These are phyloP conservation scores for Lactarius quietus DNA, from an alignment of 768 basidiomycete genomes.

Conservation along the genomic window DNA sequence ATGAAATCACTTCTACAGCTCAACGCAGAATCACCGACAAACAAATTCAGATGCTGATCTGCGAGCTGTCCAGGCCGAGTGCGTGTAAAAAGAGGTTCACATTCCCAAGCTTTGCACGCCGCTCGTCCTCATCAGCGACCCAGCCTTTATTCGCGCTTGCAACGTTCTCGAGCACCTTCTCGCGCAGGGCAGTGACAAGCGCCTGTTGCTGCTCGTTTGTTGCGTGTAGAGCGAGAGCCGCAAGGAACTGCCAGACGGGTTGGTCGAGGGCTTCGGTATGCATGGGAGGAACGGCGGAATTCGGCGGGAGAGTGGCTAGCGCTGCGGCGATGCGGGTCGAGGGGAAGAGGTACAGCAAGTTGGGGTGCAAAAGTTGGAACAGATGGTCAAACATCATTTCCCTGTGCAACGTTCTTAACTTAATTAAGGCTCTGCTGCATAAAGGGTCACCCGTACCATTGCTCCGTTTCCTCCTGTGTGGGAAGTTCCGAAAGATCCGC, in stretches of 20 bases:
- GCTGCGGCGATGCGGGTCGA: conserved; percentile 67
- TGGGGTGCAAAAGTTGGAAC: conserved; percentile 72
- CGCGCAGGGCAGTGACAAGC: conserved; percentile 80
- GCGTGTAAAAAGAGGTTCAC: conserved; percentile 90
- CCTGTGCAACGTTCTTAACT: conserved; percentile 44
- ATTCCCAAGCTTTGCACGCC: conserved; percentile 78
- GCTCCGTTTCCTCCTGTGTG: conserved; percentile 69
- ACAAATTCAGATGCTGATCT: conserved; percentile 42
- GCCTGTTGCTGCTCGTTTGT: conserved; percentile 83
- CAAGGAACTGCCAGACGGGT: conserved; percentile 94
- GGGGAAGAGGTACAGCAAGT: conserved; percentile 82
- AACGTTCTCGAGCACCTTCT: conserved; percentile 92
- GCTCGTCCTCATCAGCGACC: conserved; percentile 69
- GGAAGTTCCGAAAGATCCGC: conserved; percentile 54
- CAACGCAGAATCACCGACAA: conserved; percentile 16
- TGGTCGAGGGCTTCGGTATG: conserved; percentile 71
- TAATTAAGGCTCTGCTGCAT: conserved; percentile 11
- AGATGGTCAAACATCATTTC: conserved; percentile 84
- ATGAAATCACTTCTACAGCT: conserved; percentile 22
- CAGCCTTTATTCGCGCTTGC: conserved; percentile 73
- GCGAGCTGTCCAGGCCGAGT: conserved; percentile 67
- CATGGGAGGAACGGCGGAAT: conserved; percentile 36
- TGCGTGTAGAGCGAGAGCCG: conserved; percentile 82
- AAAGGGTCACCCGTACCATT: conserved; percentile 51
- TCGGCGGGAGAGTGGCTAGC: conserved; percentile 30